phyloP scores from a whole-genome alignment of 805 yeast species.

The Komagataella pastoris region DNA sequence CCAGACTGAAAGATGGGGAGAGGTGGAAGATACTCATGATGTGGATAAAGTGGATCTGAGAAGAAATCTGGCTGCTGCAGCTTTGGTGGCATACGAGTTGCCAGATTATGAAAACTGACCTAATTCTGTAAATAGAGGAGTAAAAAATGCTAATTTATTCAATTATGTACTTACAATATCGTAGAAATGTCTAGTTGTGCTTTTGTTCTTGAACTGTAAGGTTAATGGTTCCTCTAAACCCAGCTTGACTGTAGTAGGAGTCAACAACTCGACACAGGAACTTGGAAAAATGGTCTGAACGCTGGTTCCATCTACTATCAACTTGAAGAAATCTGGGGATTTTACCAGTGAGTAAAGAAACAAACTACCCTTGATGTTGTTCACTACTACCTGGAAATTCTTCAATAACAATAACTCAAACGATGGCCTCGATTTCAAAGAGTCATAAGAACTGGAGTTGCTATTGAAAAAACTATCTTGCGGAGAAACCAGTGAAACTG shows the following conservation, averaged over 20 bases:
- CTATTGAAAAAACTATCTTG: neutral
- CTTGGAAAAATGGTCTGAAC: neutral
- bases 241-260: neutral
- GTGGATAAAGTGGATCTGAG: constrained; percentile 87
- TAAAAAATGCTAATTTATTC: neutral
- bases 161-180: neutral
- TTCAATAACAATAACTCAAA: neutral
- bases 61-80: constrained; percentile 72
- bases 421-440: neutral
- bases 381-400: neutral
- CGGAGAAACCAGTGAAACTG: neutral
- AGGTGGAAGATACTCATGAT: constrained; percentile 96
- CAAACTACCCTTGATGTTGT: neutral
- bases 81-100: constrained; percentile 31
- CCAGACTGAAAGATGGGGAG: constrained; percentile 94
- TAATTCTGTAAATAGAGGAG: neutral
- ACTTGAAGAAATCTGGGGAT: neutral
- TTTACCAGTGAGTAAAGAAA: neutral
- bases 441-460: neutral
- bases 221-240: neutral
- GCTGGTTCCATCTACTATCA: neutral
- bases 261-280: neutral
- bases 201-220: neutral
- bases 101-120: neutral
- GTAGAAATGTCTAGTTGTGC: neutral